A percentile compares a stretch with the other conserved stretches of the same genome.
These are phyloP conservation scores for Tricholoma sp. DNA, from an alignment of 768 basidiomycete species.

Conservation along the genomic window DNA sequence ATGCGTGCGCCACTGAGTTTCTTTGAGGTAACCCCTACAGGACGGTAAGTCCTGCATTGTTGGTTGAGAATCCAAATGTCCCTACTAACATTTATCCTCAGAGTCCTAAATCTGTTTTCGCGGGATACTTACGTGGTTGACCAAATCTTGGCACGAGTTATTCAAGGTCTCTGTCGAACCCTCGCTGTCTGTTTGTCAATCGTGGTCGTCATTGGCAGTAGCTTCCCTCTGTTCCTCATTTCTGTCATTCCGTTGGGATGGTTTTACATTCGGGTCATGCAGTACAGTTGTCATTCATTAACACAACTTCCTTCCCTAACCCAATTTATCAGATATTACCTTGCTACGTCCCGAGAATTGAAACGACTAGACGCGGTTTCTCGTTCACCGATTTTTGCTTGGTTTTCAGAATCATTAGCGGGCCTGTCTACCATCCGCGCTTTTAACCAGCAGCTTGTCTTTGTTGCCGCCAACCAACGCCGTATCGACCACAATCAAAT, in stretches of 20 bases:
- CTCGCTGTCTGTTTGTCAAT: conserved; percentile 54
- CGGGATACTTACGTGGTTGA: conserved; percentile 86
- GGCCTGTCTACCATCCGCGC: conserved; percentile 84
- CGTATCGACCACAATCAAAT: conserved; percentile 86
- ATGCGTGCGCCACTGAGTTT: conserved; percentile 82
- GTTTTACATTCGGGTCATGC: conserved; percentile 79
- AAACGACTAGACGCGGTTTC: conserved; percentile 88
- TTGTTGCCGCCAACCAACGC: conserved; percentile 61
- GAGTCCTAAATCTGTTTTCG: conserved; percentile 88
- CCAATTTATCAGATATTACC: conserved; percentile 62
- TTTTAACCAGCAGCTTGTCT: conserved; percentile 65
- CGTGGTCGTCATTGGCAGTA: conserved; percentile 66
- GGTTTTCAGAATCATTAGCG: conserved; percentile 73
- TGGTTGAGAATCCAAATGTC: neutral
- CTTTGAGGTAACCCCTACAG: conserved; percentile 86
- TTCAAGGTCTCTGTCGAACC: conserved; percentile 68
- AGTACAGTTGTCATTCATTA: conserved; percentile 36
- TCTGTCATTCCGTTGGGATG: conserved; percentile 70
- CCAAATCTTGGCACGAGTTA: conserved; percentile 72
- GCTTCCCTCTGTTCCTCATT: conserved; percentile 79
- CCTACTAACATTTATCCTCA: conserved; percentile 20
- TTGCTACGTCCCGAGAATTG: conserved; percentile 80
- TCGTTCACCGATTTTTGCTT: conserved; percentile 86
- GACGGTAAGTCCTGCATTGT: conserved; percentile 44
- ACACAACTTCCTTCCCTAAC: neutral